Base-by-base conservation (phyloP, 2,329 filamentous ascomycete genomes). In the Aspergillus sp. region DNA sequence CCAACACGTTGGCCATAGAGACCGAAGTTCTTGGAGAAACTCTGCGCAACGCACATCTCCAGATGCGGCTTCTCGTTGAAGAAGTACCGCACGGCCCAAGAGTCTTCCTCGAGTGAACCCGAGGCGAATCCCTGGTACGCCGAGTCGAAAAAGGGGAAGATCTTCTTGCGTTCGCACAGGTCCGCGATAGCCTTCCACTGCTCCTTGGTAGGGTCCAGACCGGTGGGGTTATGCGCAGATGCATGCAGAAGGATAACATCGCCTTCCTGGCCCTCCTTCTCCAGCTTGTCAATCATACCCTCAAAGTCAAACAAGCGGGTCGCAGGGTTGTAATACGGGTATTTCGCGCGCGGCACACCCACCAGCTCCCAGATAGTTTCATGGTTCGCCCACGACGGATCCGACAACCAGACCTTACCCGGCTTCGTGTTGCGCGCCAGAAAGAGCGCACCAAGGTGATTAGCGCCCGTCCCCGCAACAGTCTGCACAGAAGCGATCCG, bases 61-160 rank as follows among this genome's bases (percentile, higher is more conserved):
- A 95, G 93, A 72, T 91, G 90, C 0, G 64, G 63, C 55, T 67
- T 65, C 70, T 91, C 82, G 65, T 90, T 85, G 59, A 95, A 79
- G 66, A 97, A 96, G 78, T 95, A 86, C 57, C 88, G 86, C 53
- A 97, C 83, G 12, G 91, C 88, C 76, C 84, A 89, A 52, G 88
- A 89, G 66, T 98, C 93, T 50, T 84, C 82, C 59, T 82, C 81
- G 32, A 95, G 80, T 64, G 93, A 85, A 44, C 93, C 93, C 2
- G 91, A 94, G 2, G 91, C 91, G 65, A 97, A 98, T 41, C 93
- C 93, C 73, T 97, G 93, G 76, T 98, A 98, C 47, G 91, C 91
- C 51, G 83, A 89, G 76, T 98, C 93, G 72, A 98, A 97, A 81
- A 97, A 96, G 58, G 91, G 91, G 74, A 97, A 95, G 69, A 95